A percentile compares a stretch with the other conserved stretches of the same genome.
Conservation (phyloP, 331 rosid genomes). For the Erythrophleum ivorense region DNA sequence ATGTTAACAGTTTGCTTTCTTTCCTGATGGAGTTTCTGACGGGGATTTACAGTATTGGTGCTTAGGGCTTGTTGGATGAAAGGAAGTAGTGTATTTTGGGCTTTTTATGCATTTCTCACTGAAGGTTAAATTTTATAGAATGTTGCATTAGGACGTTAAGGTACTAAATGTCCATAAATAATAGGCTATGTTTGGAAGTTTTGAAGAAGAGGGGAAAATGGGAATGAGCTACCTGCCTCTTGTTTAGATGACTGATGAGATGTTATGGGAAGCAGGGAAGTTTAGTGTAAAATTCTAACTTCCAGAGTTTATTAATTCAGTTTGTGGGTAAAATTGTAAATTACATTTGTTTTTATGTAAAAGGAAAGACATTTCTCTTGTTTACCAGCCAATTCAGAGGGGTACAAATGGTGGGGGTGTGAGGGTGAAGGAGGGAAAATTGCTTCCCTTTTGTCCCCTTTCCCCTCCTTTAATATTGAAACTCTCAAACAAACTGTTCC, state of each 20-base stretch:
- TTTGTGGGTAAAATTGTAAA: not conserved
- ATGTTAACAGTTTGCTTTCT: not conserved
- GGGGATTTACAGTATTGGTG: not conserved
- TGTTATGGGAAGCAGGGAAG: not conserved
- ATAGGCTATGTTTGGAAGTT: not conserved
- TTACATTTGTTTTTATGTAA: not conserved
- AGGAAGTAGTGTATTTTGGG: not conserved
- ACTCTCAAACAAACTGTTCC: too few species aligned
- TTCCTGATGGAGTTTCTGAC: conserved; percentile 1
- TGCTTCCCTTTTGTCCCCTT: too few species aligned
- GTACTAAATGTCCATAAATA: not conserved
- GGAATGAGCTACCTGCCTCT: not conserved
- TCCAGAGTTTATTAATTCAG: not conserved
- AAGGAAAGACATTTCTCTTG: not conserved
- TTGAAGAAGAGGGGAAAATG: not conserved
- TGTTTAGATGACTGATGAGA: not conserved
- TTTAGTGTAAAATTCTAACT: not conserved
- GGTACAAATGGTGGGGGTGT: not conserved
- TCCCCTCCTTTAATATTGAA: too few species aligned
- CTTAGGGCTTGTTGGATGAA: not conserved
- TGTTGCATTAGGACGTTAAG: not conserved
- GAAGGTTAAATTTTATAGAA: not conserved
- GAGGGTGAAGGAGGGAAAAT: too few species aligned
- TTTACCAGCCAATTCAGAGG: not conserved
- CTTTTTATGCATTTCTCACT: not conserved